Evolutionary conservation across 192 early-diverging fungal genomes (phyloP), one percentile per base, ranked within the genome.

Genomic region (Funneliformis mosseae): DNA sequence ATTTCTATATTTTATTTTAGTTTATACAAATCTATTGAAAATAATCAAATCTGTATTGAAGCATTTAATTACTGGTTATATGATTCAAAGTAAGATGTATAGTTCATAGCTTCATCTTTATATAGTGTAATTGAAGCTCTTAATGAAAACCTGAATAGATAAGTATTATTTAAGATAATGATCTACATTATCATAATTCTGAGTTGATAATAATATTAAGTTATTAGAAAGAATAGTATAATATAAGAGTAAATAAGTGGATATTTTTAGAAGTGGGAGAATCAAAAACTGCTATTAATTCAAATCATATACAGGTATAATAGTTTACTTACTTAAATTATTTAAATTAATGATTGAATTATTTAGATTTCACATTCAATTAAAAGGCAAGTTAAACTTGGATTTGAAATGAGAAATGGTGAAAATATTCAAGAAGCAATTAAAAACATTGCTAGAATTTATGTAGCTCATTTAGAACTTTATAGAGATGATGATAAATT

Each of bases 141-240:
- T 69, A 33, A 33, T 69, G 39, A 69, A 5, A 69, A 69, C 67
- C 38, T 41, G 38, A 69, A 69, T 69, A 14, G 39, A 69, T 69
- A 28, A 69, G 28, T 23, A 69, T 69, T 8, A 69, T 69, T 9
- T 69, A 21, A 0, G 38, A 69, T 21, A 69, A 69, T 33, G 33
- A 3, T 33, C 3, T 12, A 33, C 67, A 69, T 42, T 69, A 69
- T n/a, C 38, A 69, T 5, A 69, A 69, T n/a, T 28, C 67, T 39
- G 38, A 69, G 1, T 18, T 69, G 14, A 42, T 69, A 16, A 69
- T 69, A 39, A 41, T 10, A 16, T 33, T 33, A 33, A 33, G 33
- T 33, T 3, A 33, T 33, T 33, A 3, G 33, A 33, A 33, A 33
- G 33, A 21, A 69, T 69, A 16, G 38, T 42, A 69, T 28, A 18